These are phyloP conservation scores for Urtica urens DNA, from an alignment of 306 rosid genomes.

Conservation along the genomic window DNA sequence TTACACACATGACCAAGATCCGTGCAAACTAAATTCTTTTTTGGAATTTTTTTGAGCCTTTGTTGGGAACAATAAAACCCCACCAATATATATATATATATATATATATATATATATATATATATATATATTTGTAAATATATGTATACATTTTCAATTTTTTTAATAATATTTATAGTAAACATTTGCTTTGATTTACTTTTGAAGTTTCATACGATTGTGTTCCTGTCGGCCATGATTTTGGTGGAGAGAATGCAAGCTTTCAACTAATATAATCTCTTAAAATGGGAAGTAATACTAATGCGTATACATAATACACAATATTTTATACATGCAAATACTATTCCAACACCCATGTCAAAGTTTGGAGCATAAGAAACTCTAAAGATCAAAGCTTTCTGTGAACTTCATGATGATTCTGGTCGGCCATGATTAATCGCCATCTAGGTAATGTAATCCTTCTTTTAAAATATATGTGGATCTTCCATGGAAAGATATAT, in stretches of 20 bases:
- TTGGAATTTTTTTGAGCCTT: conserved; percentile 25
- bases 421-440: conserved; percentile 83
- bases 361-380: conserved; percentile 64
- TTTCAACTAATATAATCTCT: conserved; percentile 38
- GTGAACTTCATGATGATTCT: conserved; percentile 46
- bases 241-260: conserved; percentile 40
- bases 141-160: too few species aligned
- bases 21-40: conserved; percentile 20
- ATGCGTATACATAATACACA: too few species aligned
- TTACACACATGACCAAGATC: conserved; percentile 24
- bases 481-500: background rate
- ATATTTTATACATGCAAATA: conserved; percentile 14
- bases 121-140: too few species aligned
- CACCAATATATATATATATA: too few species aligned
- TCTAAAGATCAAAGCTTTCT: conserved; percentile 46
- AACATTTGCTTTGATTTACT: conserved; percentile 8
- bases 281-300: conserved; percentile 14
- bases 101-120: too few species aligned
- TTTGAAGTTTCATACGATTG: conserved; percentile 67
- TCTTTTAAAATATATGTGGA: conserved; percentile 2
- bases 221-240: conserved; percentile 72
- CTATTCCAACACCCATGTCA: conserved; percentile 53
- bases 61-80: conserved; percentile 55
- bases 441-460: conserved; percentile 25
- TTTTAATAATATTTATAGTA: too few species aligned